These are phyloP conservation scores for Cadophora luteo-olivacea DNA, from an alignment of 2,329 filamentous ascomycete genomes.

Conservation along the genomic window DNA sequence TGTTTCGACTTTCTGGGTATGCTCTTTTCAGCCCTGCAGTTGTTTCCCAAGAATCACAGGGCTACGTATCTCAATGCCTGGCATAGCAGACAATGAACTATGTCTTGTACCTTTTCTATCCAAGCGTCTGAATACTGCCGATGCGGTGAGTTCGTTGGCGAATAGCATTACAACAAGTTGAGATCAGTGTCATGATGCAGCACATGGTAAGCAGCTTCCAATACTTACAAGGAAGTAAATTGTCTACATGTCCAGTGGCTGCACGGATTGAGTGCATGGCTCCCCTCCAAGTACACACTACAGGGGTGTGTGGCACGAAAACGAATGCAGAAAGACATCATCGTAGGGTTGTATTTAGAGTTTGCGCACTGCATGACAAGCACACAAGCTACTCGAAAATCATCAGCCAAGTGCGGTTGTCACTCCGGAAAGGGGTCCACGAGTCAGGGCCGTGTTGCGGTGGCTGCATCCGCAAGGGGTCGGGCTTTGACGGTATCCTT, in stretches of 20 bases:
- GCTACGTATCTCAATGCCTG: not conserved
- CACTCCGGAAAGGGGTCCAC: constrained; percentile 10
- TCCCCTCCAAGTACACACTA: not conserved
- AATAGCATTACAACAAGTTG: not conserved
- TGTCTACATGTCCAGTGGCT: not conserved
- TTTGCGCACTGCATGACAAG: constrained; percentile 23
- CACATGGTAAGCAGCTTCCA: not conserved
- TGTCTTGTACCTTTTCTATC: not conserved
- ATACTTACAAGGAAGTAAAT: not conserved
- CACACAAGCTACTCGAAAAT: constrained; percentile 14
- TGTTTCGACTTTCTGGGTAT: not conserved
- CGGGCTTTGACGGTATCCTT: constrained; percentile 11
- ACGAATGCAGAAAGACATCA: constrained; percentile 6
- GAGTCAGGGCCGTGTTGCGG: constrained; percentile 20
- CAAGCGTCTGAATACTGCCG: not conserved
- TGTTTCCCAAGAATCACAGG: not conserved
- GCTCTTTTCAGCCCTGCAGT: not conserved
- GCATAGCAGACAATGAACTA: not conserved
- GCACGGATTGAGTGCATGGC: not conserved
- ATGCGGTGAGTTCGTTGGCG: not conserved
- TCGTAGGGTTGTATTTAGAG: constrained; percentile 15
- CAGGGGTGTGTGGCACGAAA: constrained; percentile 3
- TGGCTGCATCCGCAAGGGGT: constrained; percentile 1
- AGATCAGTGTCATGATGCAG: not conserved
- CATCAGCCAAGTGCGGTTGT: constrained; percentile 16